Evolutionary conservation across 2,329 filamentous ascomycete species (phyloP).

Genomic region (Tolypocladium ovalisporum): DNA sequence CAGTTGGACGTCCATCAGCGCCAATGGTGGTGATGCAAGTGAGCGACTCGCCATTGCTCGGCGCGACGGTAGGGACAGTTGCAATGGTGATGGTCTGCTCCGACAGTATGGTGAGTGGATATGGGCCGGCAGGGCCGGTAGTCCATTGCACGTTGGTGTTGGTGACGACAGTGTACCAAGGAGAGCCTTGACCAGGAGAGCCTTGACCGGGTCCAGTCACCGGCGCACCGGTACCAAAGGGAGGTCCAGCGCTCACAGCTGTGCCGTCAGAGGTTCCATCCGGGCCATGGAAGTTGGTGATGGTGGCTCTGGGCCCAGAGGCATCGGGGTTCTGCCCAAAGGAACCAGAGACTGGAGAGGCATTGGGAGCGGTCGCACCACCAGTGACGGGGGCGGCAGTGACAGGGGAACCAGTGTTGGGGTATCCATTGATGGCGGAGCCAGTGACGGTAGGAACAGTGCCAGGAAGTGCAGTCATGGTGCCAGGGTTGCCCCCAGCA

Average conservation of each 20-base stretch:
- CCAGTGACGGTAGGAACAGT: constrained; percentile 5
- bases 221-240: not conserved
- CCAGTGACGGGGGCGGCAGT: constrained; percentile 5
- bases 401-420: constrained; percentile 5
- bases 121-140: constrained; percentile 6
- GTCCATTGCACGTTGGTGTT: constrained; percentile 13
- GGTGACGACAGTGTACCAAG: constrained; percentile 11
- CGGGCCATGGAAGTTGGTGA: constrained; percentile 5
- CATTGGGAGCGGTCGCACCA: constrained; percentile 6
- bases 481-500: constrained; percentile 4
- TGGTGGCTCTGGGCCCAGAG: constrained; percentile 7
- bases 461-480: constrained; percentile 5
- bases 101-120: constrained; percentile 10
- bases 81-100: constrained; percentile 11
- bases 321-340: constrained; percentile 6
- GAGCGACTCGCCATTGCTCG: constrained; percentile 1
- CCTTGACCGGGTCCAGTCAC: not conserved
- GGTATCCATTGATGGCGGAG: not conserved
- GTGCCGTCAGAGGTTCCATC: constrained; percentile 5
- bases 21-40: constrained; percentile 11
- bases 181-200: not conserved
- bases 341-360: constrained; percentile 3
- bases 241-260: not conserved
- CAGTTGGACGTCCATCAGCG: constrained; percentile 15
- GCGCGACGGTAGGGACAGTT: not conserved